Conservation (phyloP, 2,329 filamentous ascomycete species). For the Mycosphaerella arachidis region DNA sequence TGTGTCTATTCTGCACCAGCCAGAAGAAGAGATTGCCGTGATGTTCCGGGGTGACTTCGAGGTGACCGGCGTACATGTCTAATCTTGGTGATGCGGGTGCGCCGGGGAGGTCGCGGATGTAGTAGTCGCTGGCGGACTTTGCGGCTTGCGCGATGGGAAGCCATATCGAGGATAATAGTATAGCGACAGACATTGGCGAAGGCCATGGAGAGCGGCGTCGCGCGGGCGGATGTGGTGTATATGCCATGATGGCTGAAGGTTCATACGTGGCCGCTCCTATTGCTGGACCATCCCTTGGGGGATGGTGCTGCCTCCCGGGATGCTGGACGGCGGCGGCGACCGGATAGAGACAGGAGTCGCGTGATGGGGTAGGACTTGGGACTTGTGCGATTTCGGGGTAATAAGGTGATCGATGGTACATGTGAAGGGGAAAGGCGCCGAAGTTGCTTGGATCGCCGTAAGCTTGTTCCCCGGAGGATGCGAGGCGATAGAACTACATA, state of each 20-base stretch:
- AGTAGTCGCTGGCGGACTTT: conserved; percentile 78
- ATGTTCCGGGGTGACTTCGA: conserved; percentile 78
- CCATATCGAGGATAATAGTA: conserved; percentile 17
- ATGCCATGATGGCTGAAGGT: conserved; percentile 16
- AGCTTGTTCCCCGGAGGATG: not conserved
- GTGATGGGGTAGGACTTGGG: not conserved
- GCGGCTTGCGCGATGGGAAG: conserved; percentile 35
- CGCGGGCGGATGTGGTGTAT: conserved; percentile 5
- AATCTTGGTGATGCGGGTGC: conserved; percentile 67
- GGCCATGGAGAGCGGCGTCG: conserved; percentile 11
- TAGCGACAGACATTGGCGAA: conserved; percentile 12
- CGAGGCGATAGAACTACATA: too few relatives aligned
- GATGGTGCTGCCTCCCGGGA: not conserved
- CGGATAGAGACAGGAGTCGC: not conserved
- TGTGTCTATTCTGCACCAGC: conserved; percentile 94
- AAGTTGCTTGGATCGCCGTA: not conserved
- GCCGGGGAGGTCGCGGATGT: conserved; percentile 78
- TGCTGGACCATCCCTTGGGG: conserved; percentile 7
- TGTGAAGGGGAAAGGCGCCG: not conserved
- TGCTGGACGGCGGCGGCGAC: not conserved
- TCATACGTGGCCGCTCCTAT: conserved; percentile 19
- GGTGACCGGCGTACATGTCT: conserved; percentile 98
- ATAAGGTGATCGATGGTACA: not conserved
- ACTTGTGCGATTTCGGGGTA: not conserved
- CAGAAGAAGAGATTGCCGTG: conserved; percentile 98